These are phyloP conservation scores for Mantamonas sphyraenae DNA, from an alignment of 78 protist genomes.

Conservation along the genomic window DNA sequence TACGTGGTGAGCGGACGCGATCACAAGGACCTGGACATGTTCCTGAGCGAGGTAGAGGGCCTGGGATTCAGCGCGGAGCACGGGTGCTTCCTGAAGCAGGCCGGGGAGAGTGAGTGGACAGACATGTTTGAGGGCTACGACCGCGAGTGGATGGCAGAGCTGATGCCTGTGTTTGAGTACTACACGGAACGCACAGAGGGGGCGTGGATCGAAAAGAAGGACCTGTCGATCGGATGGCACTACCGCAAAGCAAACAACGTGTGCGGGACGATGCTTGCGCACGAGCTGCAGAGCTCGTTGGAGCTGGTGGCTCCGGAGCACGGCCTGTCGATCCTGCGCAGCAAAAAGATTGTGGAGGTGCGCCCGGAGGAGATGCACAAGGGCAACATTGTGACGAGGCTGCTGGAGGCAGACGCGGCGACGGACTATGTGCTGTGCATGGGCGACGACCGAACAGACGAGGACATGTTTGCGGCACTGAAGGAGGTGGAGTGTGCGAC, in stretches of 20 bases:
- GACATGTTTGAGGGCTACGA: conserved; percentile 1
- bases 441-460: conserved; percentile 11
- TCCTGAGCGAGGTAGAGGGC: background rate
- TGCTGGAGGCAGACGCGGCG: background rate
- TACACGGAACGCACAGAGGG: conserved; percentile 49
- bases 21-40: conserved; percentile 4
- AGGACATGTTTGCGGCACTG: conserved; percentile 11
- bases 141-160: conserved; percentile 38
- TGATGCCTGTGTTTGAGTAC: conserved; percentile 43
- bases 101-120: background rate
- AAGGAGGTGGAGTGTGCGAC: too few species aligned
- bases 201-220: conserved; percentile 43
- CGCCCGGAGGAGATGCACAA: background rate
- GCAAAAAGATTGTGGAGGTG: too few species aligned
- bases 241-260: background rate
- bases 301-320: too few species aligned
- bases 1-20: conserved; percentile 18
- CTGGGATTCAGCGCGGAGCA: conserved; percentile 66
- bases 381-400: background rate
- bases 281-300: too few species aligned
- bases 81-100: conserved; percentile 52
- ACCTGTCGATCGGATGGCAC: conserved; percentile 49
- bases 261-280: too few species aligned
- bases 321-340: too few species aligned
- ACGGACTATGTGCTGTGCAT: background rate